These are phyloP conservation scores for Psilocybe tampanensis DNA, from an alignment of 768 basidiomycete genomes.

Conservation along the genomic window DNA sequence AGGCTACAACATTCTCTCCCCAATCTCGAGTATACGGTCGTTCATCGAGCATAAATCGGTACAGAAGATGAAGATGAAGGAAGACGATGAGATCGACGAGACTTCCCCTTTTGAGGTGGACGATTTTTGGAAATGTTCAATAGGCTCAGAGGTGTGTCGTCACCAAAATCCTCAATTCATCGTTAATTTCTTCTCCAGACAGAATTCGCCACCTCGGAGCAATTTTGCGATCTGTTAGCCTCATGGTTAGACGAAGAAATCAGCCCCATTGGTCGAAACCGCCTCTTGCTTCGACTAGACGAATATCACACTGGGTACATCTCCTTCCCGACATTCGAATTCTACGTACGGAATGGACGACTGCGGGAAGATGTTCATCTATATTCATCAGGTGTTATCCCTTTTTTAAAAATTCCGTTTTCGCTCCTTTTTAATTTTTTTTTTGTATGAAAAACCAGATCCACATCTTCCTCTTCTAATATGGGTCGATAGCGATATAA, in stretches of 20 bases:
- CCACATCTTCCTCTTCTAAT: slow-evolving; percentile 3
- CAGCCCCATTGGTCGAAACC: not conserved
- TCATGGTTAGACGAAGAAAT: slow-evolving; percentile 7
- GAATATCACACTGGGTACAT: slow-evolving; percentile 6
- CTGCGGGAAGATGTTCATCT: slow-evolving; percentile 7
- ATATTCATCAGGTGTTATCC: slow-evolving; percentile 1
- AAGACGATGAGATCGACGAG: not conserved
- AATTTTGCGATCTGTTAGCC: slow-evolving; percentile 2
- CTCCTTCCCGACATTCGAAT: slow-evolving; percentile 6
- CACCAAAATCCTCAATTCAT: not conserved
- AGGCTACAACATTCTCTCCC: slow-evolving; percentile 5
- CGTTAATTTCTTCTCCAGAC: not conserved
- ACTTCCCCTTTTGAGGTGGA: not conserved
- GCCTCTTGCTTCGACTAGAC: slow-evolving; percentile 5
- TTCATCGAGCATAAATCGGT: slow-evolving; percentile 4
- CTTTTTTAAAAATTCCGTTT: not conserved
- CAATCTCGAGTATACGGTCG: not conserved
- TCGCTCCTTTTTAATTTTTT: not conserved
- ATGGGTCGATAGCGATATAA: slow-evolving; percentile 6
- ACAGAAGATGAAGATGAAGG: slow-evolving; percentile 7
- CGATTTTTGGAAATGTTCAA: slow-evolving; percentile 6
- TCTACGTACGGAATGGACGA: slow-evolving; percentile 4
- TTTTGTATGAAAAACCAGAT: not conserved
- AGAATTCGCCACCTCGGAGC: slow-evolving; percentile 3
- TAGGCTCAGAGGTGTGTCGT: slow-evolving; percentile 5